Conservation (phyloP, 495 filamentous ascomycete species). For the Bryoglossum gracile region DNA sequence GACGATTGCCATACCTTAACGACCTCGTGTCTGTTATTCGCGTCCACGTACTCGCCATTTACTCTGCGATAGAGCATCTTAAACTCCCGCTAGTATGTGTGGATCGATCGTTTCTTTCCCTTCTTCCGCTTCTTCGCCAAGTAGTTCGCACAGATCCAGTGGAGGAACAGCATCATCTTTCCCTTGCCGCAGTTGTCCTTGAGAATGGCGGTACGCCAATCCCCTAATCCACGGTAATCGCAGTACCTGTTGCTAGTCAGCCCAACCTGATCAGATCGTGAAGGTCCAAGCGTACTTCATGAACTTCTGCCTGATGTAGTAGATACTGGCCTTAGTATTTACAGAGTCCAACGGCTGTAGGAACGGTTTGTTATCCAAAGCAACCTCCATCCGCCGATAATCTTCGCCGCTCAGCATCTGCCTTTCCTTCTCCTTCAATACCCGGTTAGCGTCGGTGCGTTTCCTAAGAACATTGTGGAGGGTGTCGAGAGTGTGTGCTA, state of each 20-base stretch:
- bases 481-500: conserved; percentile 10
- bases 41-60: background rate
- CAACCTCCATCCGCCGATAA: conserved; percentile 7
- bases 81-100: background rate
- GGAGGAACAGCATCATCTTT: background rate
- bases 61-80: background rate
- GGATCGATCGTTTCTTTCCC: background rate
- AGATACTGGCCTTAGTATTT: conserved; percentile 18
- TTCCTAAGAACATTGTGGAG: conserved; percentile 8
- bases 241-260: background rate
- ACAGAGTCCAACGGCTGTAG: conserved; percentile 5
- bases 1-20: background rate
- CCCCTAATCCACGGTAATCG: background rate
- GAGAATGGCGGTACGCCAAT: background rate
- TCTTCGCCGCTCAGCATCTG: conserved; percentile 8
- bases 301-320: conserved; percentile 17
- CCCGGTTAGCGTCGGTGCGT: conserved; percentile 8
- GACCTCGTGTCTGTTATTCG: background rate
- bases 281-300: conserved; percentile 11
- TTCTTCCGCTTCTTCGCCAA: background rate
- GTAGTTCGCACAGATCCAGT: background rate
- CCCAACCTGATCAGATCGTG: background rate
- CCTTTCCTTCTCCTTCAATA: conserved; percentile 19
- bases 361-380: conserved; percentile 5
- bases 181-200: background rate